Conservation (phyloP, 805 yeast genomes). For the Starmerella geochares region DNA sequence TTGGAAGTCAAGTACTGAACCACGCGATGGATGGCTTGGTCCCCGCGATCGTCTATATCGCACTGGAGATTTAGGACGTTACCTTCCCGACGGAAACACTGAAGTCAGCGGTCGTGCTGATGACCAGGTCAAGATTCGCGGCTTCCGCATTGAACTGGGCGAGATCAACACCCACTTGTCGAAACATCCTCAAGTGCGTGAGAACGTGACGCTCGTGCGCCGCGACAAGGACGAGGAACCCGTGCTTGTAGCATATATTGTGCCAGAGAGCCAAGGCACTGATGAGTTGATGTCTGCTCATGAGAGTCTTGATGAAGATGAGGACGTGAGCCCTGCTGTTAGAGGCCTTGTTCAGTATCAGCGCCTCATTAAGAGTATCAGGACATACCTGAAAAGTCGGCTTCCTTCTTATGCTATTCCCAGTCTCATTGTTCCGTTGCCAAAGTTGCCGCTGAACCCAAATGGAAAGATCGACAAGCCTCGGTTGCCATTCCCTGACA, state of each 20-base stretch:
- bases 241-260: constrained; percentile 79
- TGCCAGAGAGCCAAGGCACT: constrained; percentile 54
- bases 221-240: constrained; percentile 91
- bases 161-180: constrained; percentile 96
- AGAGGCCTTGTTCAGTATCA: constrained; percentile 68
- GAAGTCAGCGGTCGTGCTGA: constrained; percentile 99
- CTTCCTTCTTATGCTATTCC: constrained; percentile 92
- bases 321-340: constrained; percentile 50
- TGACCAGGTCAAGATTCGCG: constrained; percentile 96
- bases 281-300: constrained; percentile 36
- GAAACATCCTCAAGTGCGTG: constrained; percentile 85
- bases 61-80: constrained; percentile 96
- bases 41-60: constrained; percentile 93
- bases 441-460: constrained; percentile 84
- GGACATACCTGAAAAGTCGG: constrained; percentile 72
- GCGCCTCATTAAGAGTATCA: constrained; percentile 68
- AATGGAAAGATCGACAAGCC: constrained; percentile 98
- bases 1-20: constrained; percentile 40
- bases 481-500: constrained; percentile 86
- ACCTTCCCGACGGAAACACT: constrained; percentile 92
- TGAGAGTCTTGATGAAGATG: constrained; percentile 36
- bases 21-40: constrained; percentile 64
- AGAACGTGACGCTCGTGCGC: constrained; percentile 82
- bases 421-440: constrained; percentile 76
- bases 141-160: constrained; percentile 95